These are phyloP conservation scores for Pisolithus orientalis DNA, from an alignment of 768 basidiomycete genomes.

Conservation along the genomic window DNA sequence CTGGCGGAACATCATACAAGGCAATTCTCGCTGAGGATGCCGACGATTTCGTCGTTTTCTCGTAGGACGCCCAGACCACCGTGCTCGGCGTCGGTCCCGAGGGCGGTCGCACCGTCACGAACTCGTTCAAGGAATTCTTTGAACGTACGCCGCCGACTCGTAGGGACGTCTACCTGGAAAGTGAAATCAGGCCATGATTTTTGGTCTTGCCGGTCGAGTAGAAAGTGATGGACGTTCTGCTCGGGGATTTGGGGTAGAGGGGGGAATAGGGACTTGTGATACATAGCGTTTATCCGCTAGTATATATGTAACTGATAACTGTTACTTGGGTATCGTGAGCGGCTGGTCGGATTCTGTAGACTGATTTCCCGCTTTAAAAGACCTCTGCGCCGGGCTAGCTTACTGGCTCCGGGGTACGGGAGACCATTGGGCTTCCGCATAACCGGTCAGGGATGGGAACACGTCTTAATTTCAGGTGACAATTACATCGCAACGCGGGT, in stretches of 20 bases:
- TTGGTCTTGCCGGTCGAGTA: slow-evolving; percentile 52
- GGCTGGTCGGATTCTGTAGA: neutral
- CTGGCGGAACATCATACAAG: slow-evolving; percentile 38
- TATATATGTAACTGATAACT: neutral
- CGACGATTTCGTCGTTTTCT: slow-evolving; percentile 52
- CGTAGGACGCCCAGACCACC: slow-evolving; percentile 53
- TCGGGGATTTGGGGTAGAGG: slow-evolving; percentile 43
- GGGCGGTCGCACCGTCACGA: slow-evolving; percentile 49
- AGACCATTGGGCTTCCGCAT: neutral
- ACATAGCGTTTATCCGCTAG: slow-evolving; percentile 32
- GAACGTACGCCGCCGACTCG: slow-evolving; percentile 40
- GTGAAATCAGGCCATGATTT: slow-evolving; percentile 50
- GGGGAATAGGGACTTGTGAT: slow-evolving; percentile 52
- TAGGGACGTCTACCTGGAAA: slow-evolving; percentile 49
- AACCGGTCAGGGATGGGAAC: neutral
- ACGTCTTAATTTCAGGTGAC: neutral
- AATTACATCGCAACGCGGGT: neutral
- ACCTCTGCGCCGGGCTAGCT: neutral
- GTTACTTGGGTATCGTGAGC: neutral
- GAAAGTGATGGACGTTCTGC: slow-evolving; percentile 47
- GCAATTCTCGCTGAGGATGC: slow-evolving; percentile 65
- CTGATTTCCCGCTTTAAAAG: neutral
- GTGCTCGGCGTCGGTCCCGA: slow-evolving; percentile 37
- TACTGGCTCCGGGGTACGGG: neutral
- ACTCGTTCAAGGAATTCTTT: slow-evolving; percentile 47